Percentiles rank a stretch among this genome's conserved stretches.
These are phyloP conservation scores for Chaetomium olivaceum DNA, from an alignment of 2,329 filamentous ascomycete species.

Conservation along the genomic window DNA sequence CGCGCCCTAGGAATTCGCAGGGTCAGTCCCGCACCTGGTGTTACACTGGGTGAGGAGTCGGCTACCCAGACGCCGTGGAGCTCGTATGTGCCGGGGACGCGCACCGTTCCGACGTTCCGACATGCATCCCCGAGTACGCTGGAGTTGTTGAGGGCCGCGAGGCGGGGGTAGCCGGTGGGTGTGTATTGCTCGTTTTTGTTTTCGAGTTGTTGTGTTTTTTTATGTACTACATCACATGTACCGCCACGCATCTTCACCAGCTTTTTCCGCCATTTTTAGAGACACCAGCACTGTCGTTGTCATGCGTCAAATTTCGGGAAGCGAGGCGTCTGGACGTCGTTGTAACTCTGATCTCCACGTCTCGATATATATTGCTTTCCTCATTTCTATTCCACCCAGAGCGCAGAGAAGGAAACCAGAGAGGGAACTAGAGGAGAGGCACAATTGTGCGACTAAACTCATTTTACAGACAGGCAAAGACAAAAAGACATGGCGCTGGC, in stretches of 20 bases:
- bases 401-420: background rate
- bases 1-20: constrained; percentile 39
- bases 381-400: background rate
- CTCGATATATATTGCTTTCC: background rate
- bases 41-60: constrained; percentile 23
- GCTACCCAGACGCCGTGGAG: constrained; percentile 22
- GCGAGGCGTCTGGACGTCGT: constrained; percentile 8
- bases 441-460: background rate
- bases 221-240: background rate
- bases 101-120: constrained; percentile 25
- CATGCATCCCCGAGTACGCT: constrained; percentile 24
- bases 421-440: background rate
- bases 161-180: constrained; percentile 17
- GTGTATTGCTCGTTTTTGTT: background rate
- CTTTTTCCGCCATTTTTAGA: background rate
- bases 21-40: constrained; percentile 22
- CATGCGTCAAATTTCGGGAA: background rate
- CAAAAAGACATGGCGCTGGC: constrained; percentile 1
- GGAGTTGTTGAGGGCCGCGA: constrained; percentile 28
- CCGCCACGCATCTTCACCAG: background rate
- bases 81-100: constrained; percentile 16
- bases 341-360: background rate
- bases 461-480: background rate
- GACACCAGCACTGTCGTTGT: background rate
- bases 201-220: background rate